Evolutionary conservation across 2,329 filamentous ascomycete genomes (phyloP).

Genomic region (Claviceps pazoutovae): DNA sequence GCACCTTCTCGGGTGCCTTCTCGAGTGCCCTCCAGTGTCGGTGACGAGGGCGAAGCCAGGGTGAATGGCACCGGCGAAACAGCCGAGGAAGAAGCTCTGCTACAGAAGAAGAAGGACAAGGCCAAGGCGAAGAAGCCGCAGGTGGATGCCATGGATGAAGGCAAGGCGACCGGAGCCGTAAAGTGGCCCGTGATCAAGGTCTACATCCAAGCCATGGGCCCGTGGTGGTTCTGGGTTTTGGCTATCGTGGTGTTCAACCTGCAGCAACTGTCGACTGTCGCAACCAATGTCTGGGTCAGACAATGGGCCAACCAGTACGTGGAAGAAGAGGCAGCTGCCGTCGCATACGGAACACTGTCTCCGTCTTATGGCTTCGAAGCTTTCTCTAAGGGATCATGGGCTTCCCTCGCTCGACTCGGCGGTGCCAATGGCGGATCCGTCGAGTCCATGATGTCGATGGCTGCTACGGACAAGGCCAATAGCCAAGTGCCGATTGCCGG

Average conservation of each 20-base stretch:
- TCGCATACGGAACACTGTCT: constrained; percentile 11
- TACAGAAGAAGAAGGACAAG: constrained; percentile 23
- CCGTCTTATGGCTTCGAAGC: constrained; percentile 13
- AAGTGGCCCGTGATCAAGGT: constrained; percentile 75
- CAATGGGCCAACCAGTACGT: constrained; percentile 89
- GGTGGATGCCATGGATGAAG: constrained; percentile 50
- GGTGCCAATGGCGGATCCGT: constrained; percentile 12
- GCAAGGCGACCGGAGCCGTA: constrained; percentile 73
- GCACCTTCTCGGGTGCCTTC: constrained; percentile 68
- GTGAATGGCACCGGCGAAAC: constrained; percentile 35
- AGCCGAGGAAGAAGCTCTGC: constrained; percentile 30
- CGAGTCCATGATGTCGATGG: neutral
- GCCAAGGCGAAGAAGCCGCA: constrained; percentile 32
- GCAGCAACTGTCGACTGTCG: constrained; percentile 76
- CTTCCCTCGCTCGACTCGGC: constrained; percentile 23
- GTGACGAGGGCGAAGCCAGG: constrained; percentile 44
- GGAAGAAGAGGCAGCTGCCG: constrained; percentile 15
- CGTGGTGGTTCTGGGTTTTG: constrained; percentile 86
- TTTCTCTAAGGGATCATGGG: constrained; percentile 18
- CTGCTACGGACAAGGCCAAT: constrained; percentile 1
- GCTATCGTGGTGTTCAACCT: constrained; percentile 61
- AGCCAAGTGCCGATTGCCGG: constrained; percentile 6
- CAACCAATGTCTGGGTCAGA: constrained; percentile 87
- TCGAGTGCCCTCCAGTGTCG: constrained; percentile 60
- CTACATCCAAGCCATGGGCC: constrained; percentile 85